These are phyloP conservation scores for Acanthamoeba lenticulata DNA, from an alignment of 208 protist genomes.

Conservation along the genomic window DNA sequence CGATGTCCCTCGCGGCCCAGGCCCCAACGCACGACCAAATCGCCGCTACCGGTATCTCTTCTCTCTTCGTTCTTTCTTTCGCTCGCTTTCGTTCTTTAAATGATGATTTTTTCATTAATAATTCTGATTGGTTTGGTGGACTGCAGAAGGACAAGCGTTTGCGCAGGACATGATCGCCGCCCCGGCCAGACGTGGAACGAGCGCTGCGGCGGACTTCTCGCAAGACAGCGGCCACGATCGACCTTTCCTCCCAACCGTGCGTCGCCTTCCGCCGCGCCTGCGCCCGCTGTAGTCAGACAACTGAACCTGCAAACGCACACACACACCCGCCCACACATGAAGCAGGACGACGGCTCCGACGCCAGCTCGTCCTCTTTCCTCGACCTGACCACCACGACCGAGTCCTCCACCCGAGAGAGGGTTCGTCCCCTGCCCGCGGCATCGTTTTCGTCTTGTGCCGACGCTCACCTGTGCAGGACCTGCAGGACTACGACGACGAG, in stretches of 20 bases:
- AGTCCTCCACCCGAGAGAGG: not conserved
- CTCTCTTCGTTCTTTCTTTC: no score
- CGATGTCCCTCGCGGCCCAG: slow-evolving; percentile 1
- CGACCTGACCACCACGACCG: not conserved
- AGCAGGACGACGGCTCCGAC: not conserved
- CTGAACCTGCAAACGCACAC: no score
- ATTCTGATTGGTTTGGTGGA: not conserved
- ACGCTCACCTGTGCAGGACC: no score
- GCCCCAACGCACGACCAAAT: not conserved
- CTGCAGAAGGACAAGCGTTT: not conserved
- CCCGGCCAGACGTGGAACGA: no score
- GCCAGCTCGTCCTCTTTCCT: not conserved
- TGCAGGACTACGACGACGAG: not conserved
- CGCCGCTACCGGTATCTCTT: not conserved
- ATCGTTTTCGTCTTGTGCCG: no score
- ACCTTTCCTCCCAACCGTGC: not conserved
- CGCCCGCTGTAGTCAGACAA: no score
- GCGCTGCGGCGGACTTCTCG: not conserved
- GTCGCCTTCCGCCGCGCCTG: no score
- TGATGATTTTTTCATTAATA: no score
- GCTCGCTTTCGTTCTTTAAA: not conserved
- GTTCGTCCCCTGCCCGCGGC: not conserved
- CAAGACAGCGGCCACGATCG: no score
- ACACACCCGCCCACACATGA: no score
- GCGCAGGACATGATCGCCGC: not conserved